A percentile compares a stretch with the other conserved stretches of the same genome.
These are phyloP conservation scores for Tulasnella sp. DNA, from an alignment of 768 basidiomycete genomes.

Conservation along the genomic window DNA sequence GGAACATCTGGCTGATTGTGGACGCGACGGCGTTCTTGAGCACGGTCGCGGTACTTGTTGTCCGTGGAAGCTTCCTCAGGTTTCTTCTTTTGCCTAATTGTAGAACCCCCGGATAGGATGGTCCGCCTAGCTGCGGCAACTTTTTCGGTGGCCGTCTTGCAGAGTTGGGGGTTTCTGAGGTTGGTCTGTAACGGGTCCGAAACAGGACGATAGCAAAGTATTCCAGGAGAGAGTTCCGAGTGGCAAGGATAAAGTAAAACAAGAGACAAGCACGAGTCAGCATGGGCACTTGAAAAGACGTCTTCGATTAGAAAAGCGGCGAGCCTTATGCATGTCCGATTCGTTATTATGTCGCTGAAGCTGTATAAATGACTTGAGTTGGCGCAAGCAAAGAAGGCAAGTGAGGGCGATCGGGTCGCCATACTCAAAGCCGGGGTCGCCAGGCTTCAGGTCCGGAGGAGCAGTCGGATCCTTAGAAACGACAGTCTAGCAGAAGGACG, in stretches of 20 bases:
- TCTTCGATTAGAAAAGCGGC: slow-evolving; percentile 35
- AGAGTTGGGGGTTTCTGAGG: slow-evolving; percentile 63
- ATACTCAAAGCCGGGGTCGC: slow-evolving; percentile 56
- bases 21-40: slow-evolving; percentile 81
- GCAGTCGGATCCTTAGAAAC: slow-evolving; percentile 5
- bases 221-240: not conserved
- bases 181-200: slow-evolving; percentile 60
- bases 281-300: slow-evolving; percentile 30
- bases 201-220: not conserved
- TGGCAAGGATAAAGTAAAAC: slow-evolving; percentile 12
- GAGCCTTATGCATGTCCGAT: slow-evolving; percentile 93
- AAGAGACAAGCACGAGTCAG: slow-evolving; percentile 37
- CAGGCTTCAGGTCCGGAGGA: slow-evolving; percentile 46
- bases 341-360: slow-evolving; percentile 86
- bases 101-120: slow-evolving; percentile 38
- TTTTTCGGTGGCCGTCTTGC: slow-evolving; percentile 64
- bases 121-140: slow-evolving; percentile 28
- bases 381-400: slow-evolving; percentile 87
- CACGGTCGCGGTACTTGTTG: slow-evolving; percentile 88
- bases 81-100: slow-evolving; percentile 30
- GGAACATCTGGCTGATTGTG: slow-evolving; percentile 88
- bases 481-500: slow-evolving; percentile 22
- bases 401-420: slow-evolving; percentile 68
- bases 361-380: slow-evolving; percentile 85
- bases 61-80: slow-evolving; percentile 43